Conservation (phyloP, 106 monocot species). For the Dendrobium huoshanense region DNA sequence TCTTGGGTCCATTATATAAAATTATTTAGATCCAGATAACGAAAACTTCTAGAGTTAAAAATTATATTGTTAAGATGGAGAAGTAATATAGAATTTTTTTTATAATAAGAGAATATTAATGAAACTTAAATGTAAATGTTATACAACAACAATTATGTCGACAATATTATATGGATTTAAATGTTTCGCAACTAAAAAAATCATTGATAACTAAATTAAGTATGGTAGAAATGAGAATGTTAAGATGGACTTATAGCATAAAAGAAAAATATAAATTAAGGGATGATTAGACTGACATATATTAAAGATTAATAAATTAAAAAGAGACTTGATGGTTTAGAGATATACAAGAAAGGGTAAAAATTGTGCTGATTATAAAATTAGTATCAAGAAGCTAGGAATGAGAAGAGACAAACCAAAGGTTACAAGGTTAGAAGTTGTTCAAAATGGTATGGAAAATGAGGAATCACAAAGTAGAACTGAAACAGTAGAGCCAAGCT, state of each 20-base stretch:
- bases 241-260: too few relatives aligned
- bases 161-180: not conserved
- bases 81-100: not conserved
- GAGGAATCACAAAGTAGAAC: too few relatives aligned
- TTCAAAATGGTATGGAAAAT: too few relatives aligned
- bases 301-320: not conserved
- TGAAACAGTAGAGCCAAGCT: too few relatives aligned
- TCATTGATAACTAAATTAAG: too few relatives aligned
- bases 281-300: not conserved
- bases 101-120: not conserved
- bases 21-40: not conserved
- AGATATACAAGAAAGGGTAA: not conserved
- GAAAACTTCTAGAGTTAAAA: not conserved
- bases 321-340: not conserved
- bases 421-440: too few relatives aligned
- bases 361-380: too few relatives aligned
- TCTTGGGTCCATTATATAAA: not conserved
- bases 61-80: not conserved
- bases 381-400: too few relatives aligned
- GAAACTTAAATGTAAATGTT: not conserved
- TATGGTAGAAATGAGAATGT: too few relatives aligned
- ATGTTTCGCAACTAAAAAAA: too few relatives aligned
- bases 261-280: not conserved
- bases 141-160: not conserved
- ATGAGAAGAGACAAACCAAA: too few relatives aligned